Evolutionary conservation across 2,329 filamentous ascomycete genomes (phyloP).

Genomic region (Paecilomyces sp.): DNA sequence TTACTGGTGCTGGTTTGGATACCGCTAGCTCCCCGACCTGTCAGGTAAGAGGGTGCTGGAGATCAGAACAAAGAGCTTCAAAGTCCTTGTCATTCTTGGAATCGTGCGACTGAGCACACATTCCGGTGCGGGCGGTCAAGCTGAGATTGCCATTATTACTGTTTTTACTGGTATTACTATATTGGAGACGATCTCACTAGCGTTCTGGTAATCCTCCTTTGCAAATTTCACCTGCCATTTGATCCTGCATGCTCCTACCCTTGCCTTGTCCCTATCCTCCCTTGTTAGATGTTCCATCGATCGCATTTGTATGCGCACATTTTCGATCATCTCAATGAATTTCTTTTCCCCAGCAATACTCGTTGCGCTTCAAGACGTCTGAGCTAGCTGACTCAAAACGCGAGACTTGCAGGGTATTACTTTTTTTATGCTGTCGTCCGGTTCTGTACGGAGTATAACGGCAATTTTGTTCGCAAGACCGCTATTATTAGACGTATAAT

Average conservation of each 20-base stretch:
- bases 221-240: background rate
- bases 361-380: background rate
- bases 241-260: constrained; percentile 10
- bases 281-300: background rate
- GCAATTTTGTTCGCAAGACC: background rate
- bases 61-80: background rate
- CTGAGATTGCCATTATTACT: background rate
- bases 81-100: background rate
- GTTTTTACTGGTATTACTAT: background rate
- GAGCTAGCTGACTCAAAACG: background rate
- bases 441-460: background rate
- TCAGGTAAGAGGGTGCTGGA: background rate
- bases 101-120: background rate
- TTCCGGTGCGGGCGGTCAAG: background rate
- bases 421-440: background rate
- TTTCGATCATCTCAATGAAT: background rate
- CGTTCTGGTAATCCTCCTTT: background rate
- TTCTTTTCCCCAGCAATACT: background rate
- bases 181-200: background rate
- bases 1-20: background rate
- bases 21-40: background rate
- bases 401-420: background rate
- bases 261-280: constrained; percentile 8
- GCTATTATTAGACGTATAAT: background rate
- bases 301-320: background rate